A percentile compares a stretch with the other conserved stretches of the same genome.
These are phyloP conservation scores for Moesziomyces parantarcticus DNA, from an alignment of 1,284 basidiomycete species.

Conservation along the genomic window DNA sequence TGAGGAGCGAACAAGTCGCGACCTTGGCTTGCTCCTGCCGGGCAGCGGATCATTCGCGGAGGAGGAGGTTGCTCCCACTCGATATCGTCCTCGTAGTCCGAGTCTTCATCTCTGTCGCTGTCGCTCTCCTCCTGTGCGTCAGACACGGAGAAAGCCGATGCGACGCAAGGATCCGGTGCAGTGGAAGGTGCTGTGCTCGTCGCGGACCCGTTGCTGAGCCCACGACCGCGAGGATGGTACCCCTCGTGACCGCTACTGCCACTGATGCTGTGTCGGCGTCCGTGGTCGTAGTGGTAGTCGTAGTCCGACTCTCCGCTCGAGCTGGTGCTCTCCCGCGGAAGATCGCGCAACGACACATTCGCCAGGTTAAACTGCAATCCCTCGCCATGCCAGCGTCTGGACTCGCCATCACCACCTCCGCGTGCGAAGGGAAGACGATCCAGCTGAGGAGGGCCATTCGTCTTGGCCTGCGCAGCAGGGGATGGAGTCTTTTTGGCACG, in stretches of 20 bases:
- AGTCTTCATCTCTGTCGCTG: neutral
- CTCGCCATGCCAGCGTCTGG: neutral
- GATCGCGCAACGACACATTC: constrained; percentile 1
- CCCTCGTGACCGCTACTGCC: constrained; percentile 15
- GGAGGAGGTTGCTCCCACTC: constrained; percentile 16
- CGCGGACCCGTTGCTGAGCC: constrained; percentile 6
- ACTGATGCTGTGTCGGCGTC: constrained; percentile 16
- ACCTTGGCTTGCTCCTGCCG: neutral
- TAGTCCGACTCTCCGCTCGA: constrained; percentile 13
- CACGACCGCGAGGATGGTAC: constrained; percentile 1
- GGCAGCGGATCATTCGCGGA: neutral
- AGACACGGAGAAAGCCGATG: constrained; percentile 7
- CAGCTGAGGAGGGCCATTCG: constrained; percentile 3
- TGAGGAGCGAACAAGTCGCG: too few relatives aligned
- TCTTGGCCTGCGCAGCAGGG: neutral
- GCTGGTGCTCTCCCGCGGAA: constrained; percentile 24
- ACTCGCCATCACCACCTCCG: neutral
- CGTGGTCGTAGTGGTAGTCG: constrained; percentile 3
- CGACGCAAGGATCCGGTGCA: constrained; percentile 2
- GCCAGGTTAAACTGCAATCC: neutral
- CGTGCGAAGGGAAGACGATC: constrained; percentile 1
- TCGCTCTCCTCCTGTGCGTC: constrained; percentile 1
- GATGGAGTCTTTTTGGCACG: constrained; percentile 6
- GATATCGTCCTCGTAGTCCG: constrained; percentile 16
- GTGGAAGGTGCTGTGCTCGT: constrained; percentile 15